These are phyloP conservation scores for Exobasidium rhododendri DNA, from an alignment of 1,284 basidiomycete species.

Conservation along the genomic window DNA sequence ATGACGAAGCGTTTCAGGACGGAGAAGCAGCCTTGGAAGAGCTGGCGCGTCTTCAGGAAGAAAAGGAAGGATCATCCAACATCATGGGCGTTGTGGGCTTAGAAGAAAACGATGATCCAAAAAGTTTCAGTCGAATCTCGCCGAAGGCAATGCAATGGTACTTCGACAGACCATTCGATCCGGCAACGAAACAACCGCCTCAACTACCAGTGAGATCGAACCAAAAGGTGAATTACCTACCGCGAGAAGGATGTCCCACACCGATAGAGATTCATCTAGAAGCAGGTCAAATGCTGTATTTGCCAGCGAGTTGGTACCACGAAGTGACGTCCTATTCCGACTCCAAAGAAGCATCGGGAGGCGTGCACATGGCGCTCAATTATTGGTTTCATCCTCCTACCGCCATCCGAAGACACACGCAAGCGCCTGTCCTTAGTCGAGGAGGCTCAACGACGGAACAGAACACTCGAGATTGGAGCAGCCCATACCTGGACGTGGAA, in stretches of 20 bases:
- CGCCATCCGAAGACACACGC: conserved; percentile 14
- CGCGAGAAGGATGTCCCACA: conserved; percentile 35
- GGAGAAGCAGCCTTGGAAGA: conserved; percentile 32
- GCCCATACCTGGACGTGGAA: conserved; percentile 44
- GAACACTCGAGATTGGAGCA: conserved; percentile 13
- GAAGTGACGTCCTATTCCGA: conserved; percentile 46
- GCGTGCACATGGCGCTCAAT: conserved; percentile 53
- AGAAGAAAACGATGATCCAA: conserved; percentile 33
- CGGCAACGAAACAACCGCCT: conserved; percentile 9
- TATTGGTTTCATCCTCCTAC: conserved; percentile 53
- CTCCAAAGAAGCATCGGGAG: neutral
- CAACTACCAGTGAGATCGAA: neutral
- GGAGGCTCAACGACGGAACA: conserved; percentile 21
- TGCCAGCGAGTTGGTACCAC: conserved; percentile 52
- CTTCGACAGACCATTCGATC: conserved; percentile 30
- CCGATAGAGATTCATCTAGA: conserved; percentile 45
- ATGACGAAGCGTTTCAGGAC: conserved; percentile 34
- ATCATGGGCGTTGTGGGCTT: neutral
- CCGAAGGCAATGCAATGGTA: conserved; percentile 36
- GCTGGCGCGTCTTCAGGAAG: conserved; percentile 12
- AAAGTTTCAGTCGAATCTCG: conserved; percentile 45
- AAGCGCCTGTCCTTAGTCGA: conserved; percentile 15
- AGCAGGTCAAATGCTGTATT: conserved; percentile 52
- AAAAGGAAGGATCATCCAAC: conserved; percentile 4
- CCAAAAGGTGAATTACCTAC: neutral